phyloP scores from a whole-genome alignment of 2,329 filamentous ascomycete species.

The Periconia digitata region DNA sequence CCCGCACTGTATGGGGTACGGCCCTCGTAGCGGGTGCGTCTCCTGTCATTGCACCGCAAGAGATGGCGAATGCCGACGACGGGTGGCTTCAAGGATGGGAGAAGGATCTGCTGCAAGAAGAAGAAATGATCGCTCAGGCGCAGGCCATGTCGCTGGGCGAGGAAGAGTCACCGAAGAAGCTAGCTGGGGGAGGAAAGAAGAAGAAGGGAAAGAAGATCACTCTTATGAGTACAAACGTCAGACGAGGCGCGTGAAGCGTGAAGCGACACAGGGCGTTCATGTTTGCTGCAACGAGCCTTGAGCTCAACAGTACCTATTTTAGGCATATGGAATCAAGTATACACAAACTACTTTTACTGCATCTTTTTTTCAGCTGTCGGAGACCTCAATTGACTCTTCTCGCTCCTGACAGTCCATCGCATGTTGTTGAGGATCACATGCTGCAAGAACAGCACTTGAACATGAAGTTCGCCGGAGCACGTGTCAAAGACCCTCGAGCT shows the following conservation, averaged over 20 bases:
- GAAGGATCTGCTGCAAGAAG: constrained; percentile 68
- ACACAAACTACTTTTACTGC: no score
- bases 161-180: constrained; percentile 32
- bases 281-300: no score
- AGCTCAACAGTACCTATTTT: not conserved
- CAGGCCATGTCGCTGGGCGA: constrained; percentile 43
- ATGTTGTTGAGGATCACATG: no score
- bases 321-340: not conserved
- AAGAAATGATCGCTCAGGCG: constrained; percentile 53
- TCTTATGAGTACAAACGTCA: constrained; percentile 66
- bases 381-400: no score
- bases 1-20: constrained; percentile 93
- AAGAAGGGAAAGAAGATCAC: constrained; percentile 71
- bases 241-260: constrained; percentile 53
- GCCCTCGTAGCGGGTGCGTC: constrained; percentile 60
- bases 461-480: no score
- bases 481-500: no score
- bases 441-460: no score
- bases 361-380: no score
- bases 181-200: constrained; percentile 52
- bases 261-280: not conserved
- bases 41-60: constrained; percentile 54
- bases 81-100: constrained; percentile 89
- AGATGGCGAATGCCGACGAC: constrained; percentile 60
- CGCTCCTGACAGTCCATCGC: no score